Evolutionary conservation across 2,329 filamentous ascomycete species (phyloP).

Genomic region (Dryadomyces quercus-mongolicae): DNA sequence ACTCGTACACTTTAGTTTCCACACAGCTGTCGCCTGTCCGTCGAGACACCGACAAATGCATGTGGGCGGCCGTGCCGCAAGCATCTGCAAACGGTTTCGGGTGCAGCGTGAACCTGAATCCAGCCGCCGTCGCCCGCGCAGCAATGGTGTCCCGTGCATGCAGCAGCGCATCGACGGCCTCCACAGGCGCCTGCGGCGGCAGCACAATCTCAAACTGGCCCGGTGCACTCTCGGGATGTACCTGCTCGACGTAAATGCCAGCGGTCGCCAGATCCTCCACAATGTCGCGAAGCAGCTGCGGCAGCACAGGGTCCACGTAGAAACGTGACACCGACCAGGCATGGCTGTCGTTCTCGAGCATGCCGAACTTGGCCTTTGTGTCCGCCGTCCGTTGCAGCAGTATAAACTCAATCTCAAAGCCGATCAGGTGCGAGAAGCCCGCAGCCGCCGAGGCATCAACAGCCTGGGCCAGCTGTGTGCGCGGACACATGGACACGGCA

Average conservation of each 20-base stretch:
- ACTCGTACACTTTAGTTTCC: constrained; percentile 31
- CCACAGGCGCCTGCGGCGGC: constrained; percentile 46
- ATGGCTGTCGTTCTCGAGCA: constrained; percentile 38
- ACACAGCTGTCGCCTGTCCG: constrained; percentile 17
- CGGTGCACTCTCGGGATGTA: constrained; percentile 61
- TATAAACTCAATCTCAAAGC: constrained; percentile 74
- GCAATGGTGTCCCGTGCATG: constrained; percentile 59
- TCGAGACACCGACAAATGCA: constrained; percentile 53
- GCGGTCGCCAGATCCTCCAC: constrained; percentile 44
- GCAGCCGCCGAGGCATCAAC: constrained; percentile 37
- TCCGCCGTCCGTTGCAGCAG: constrained; percentile 41
- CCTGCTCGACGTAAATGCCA: constrained; percentile 56
- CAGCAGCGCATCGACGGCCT: constrained; percentile 60
- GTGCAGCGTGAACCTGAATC: constrained; percentile 58
- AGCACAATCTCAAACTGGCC: constrained; percentile 73
- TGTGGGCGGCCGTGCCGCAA: constrained; percentile 55
- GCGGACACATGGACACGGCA: constrained; percentile 47
- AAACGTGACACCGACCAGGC: constrained; percentile 58
- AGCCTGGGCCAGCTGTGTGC: constrained; percentile 45
- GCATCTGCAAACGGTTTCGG: constrained; percentile 51
- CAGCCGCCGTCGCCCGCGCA: constrained; percentile 48
- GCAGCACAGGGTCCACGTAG: constrained; percentile 44
- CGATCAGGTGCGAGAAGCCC: constrained; percentile 49
- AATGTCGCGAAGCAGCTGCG: constrained; percentile 53
- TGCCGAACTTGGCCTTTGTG: constrained; percentile 2